A percentile compares a stretch with the other conserved stretches of the same genome.
These are phyloP conservation scores for Dianthus caryophyllus DNA, from an alignment of 148 eudicot genomes.

Conservation along the genomic window DNA sequence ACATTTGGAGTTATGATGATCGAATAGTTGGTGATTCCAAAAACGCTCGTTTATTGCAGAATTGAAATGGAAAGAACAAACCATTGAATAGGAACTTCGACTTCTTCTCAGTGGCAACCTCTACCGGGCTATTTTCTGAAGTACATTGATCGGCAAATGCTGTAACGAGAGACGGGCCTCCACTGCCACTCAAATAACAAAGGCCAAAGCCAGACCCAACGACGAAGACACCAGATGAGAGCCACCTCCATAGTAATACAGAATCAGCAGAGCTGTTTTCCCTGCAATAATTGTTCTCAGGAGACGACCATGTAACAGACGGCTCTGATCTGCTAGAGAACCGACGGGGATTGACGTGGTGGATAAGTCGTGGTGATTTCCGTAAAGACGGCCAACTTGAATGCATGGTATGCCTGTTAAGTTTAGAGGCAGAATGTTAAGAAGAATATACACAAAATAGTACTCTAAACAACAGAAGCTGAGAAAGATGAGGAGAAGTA, in stretches of 20 bases:
- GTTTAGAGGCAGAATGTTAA: background rate
- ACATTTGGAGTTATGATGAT: background rate
- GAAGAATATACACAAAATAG: background rate
- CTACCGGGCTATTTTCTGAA: conserved; percentile 12
- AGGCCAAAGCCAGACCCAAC: conserved; percentile 51
- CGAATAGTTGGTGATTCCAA: background rate
- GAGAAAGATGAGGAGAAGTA: background rate
- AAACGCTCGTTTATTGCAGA: background rate
- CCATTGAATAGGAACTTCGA: conserved; percentile 50
- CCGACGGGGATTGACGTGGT: conserved; percentile 13
- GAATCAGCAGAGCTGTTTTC: background rate
- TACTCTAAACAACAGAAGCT: background rate
- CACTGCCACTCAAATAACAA: conserved; percentile 28
- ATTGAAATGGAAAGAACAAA: conserved; percentile 8
- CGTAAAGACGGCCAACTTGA: conserved; percentile 11
- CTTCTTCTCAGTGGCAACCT: conserved; percentile 31
- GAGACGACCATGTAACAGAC: conserved; percentile 10
- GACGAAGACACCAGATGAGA: conserved; percentile 36
- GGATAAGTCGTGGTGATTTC: conserved; percentile 13
- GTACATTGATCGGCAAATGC: conserved; percentile 45
- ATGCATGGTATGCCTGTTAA: conserved; percentile 14
- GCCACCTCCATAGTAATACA: conserved; percentile 4
- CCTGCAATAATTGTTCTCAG: background rate
- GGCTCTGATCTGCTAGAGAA: conserved; percentile 19
- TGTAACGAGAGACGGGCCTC: conserved; percentile 14